phyloP scores from a whole-genome alignment of 352 stramenopile genomes.

The Pythium pectinolyticum region DNA sequence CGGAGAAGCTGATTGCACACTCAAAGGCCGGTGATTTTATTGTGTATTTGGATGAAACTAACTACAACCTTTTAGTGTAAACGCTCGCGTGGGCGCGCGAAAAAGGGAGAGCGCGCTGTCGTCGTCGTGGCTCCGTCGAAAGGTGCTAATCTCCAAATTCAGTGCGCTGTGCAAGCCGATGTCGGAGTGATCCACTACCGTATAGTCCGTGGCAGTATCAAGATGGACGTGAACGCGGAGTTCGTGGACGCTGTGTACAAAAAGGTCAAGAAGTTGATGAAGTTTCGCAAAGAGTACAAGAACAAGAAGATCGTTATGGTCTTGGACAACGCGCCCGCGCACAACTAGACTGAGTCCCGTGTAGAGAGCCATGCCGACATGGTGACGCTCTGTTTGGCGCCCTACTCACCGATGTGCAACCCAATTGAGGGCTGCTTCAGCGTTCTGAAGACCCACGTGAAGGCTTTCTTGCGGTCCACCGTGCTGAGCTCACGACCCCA shows the following conservation, averaged over 20 bases:
- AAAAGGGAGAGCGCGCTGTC: constrained; percentile 8
- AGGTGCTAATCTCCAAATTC: constrained; percentile 26
- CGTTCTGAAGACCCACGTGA: background rate
- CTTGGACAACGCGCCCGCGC: constrained; percentile 8
- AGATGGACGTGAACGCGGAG: constrained; percentile 2
- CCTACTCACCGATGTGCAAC: constrained; percentile 10
- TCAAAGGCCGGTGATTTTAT: constrained; percentile 14
- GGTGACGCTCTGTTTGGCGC: background rate
- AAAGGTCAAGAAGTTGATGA: background rate
- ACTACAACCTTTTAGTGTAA: constrained; percentile 31
- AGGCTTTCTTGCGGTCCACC: background rate
- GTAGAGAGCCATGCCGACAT: background rate
- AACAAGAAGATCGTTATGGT: constrained; percentile 9
- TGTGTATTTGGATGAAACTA: constrained; percentile 24
- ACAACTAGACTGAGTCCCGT: constrained; percentile 5
- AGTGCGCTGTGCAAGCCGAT: constrained; percentile 18
- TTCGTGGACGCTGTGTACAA: constrained; percentile 5
- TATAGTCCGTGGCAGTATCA: too few species aligned
- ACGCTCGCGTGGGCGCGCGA: constrained; percentile 3
- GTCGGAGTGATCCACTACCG: constrained; percentile 10
- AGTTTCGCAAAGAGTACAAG: background rate
- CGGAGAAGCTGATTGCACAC: background rate
- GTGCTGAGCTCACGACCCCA: too few species aligned
- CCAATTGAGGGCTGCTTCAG: constrained; percentile 1
- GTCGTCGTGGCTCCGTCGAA: constrained; percentile 11